Evolutionary conservation across 495 filamentous ascomycete genomes (phyloP), one percentile per base, ranked within the genome.

Genomic region (Neurospora tetrasperma): DNA sequence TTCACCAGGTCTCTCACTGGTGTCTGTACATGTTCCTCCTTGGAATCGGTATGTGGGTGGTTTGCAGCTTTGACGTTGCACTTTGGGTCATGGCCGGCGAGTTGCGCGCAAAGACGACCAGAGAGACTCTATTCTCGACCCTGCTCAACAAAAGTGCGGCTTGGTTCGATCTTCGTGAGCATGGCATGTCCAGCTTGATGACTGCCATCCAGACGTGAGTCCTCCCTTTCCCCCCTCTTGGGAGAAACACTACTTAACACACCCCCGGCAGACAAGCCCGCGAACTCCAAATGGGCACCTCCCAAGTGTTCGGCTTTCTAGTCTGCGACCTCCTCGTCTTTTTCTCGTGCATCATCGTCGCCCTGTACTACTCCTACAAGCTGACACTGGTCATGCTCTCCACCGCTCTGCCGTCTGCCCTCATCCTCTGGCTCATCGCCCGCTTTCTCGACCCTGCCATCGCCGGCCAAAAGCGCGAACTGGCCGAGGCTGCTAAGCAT

Each of bases 331-430:
- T 87, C 3, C 85, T 90, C 31, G 88, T 89, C 44, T 84, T 88
- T 3, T 2, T 91, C 16, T 86, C 87, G 9, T 89, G 91, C 16
- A 83, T 97, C 5, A 83, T 79, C 5, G 80, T 97, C 8, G 93
- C 93, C 0, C 85, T 98, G 14, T 90, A 88, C 76, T 90, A 87
- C 72, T 94, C 93, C 0, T 98, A 91, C 93, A 89, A 91, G 70
- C 86, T 99, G 9, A 94, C 94, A 0, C 82, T 97, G 0, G 89
- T 96, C n/a, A 91, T 93, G 23, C 81, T 97, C 5, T 86, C 92
- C 0, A 90, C 90, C 0, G 84, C 93, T n/a, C 92, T 95, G 0
- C 71, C 96, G 3, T 88, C 91, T 11, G 85, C 87, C 1, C 62
- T 87, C 5, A 75, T 92, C 8, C 84, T 94, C 44, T 83, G 81